A percentile compares a stretch with the other conserved stretches of the same genome.
These are phyloP conservation scores for Ganoderma leucocontextum DNA, from an alignment of 1,284 basidiomycete genomes.

Conservation along the genomic window DNA sequence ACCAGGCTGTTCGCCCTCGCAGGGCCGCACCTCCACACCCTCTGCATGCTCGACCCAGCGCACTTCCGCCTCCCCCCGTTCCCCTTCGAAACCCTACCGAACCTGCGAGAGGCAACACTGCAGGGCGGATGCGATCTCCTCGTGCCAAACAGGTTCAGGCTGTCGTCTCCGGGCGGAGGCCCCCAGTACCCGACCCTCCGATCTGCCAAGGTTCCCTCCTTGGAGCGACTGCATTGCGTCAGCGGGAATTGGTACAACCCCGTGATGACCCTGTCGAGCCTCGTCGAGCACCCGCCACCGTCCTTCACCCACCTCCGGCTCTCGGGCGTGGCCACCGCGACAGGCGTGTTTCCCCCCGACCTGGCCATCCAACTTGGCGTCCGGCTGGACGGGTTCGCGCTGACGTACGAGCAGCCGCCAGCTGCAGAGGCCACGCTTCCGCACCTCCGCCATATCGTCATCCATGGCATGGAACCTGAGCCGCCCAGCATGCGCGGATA, in stretches of 20 bases:
- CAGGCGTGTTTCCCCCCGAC: background rate
- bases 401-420: no score
- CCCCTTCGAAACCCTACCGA: background rate
- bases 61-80: background rate
- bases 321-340: background rate
- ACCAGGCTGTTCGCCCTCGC: background rate
- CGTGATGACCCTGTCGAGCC: background rate
- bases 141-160: background rate
- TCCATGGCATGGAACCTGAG: background rate
- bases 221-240: slow-evolving; percentile 18
- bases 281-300: background rate
- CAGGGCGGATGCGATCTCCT: background rate
- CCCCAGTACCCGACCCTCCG: background rate
- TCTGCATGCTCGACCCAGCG: background rate
- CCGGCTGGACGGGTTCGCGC: background rate
- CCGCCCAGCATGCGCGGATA: background rate
- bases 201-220: background rate
- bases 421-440: background rate
- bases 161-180: background rate
- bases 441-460: background rate
- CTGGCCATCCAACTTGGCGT: background rate
- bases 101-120: background rate
- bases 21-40: background rate
- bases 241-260: background rate
- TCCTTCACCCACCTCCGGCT: slow-evolving; percentile 16